phyloP scores from a whole-genome alignment of 2,329 filamentous ascomycete species.

The Trichoderma aggressivum region DNA sequence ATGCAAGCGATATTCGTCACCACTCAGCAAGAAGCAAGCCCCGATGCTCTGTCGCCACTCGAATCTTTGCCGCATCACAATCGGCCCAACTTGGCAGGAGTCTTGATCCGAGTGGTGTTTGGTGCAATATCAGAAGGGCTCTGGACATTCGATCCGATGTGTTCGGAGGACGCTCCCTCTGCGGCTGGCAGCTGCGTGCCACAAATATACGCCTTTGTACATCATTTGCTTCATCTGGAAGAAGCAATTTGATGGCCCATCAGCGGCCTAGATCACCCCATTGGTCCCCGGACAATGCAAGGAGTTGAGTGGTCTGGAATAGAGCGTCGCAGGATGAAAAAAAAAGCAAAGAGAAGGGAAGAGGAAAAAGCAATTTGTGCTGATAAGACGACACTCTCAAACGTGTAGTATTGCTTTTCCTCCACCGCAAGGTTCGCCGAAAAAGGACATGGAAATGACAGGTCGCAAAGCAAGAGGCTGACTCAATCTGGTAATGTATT shows the following conservation, averaged over 20 bases:
- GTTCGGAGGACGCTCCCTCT: conserved; percentile 2
- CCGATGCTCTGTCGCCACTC: background rate
- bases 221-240: conserved; percentile 7
- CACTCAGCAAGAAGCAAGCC: background rate
- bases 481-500: background rate
- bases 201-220: background rate
- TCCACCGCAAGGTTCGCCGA: background rate
- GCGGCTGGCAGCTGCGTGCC: background rate
- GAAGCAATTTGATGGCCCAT: background rate
- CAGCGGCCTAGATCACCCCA: background rate
- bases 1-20: conserved; percentile 14
- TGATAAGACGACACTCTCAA: background rate
- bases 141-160: background rate
- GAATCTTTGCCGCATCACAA: background rate
- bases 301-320: background rate
- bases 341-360: background rate
- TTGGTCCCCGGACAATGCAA: background rate
- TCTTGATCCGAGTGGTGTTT: background rate
- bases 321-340: background rate
- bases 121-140: background rate
- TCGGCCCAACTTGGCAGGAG: background rate
- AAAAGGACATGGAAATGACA: background rate
- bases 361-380: background rate
- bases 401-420: background rate
- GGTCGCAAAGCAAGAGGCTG: background rate